Conservation (phyloP, 352 stramenopile genomes). For the Globisporangium parvum region DNA sequence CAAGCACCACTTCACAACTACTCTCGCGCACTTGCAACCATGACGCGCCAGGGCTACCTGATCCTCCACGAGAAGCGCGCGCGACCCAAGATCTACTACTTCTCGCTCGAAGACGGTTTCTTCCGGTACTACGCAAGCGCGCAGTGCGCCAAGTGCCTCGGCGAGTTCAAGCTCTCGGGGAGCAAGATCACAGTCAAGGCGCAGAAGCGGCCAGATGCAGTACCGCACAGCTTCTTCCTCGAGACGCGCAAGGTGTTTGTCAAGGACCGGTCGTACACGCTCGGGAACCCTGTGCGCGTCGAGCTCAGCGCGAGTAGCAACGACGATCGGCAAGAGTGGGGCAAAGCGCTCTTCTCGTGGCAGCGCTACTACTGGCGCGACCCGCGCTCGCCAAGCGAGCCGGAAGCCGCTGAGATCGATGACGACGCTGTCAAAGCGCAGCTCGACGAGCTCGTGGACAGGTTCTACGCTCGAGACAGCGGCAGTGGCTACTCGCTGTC, state of each 20-base stretch:
- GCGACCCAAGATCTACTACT: constrained; percentile 50
- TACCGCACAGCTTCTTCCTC: constrained; percentile 78
- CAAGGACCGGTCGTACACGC: constrained; percentile 79
- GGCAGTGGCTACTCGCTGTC: constrained; percentile 24
- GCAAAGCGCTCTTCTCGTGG: constrained; percentile 83
- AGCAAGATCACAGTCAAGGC: constrained; percentile 82
- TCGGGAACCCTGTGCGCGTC: constrained; percentile 48
- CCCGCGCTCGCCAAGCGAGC: constrained; percentile 17
- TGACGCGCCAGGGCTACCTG: constrained; percentile 76
- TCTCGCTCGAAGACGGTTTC: constrained; percentile 77
- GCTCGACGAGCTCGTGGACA: constrained; percentile 44
- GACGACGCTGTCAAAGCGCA: constrained; percentile 24
- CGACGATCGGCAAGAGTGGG: constrained; percentile 76
- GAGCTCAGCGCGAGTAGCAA: constrained; percentile 60
- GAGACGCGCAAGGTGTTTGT: constrained; percentile 82
- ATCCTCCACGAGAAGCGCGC: constrained; percentile 66
- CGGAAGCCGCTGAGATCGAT: not conserved
- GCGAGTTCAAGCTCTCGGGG: constrained; percentile 69
- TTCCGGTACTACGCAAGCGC: constrained; percentile 57
- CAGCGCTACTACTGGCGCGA: constrained; percentile 86
- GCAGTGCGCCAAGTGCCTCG: constrained; percentile 32
- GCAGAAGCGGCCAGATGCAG: constrained; percentile 56
- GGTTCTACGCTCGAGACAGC: constrained; percentile 28
- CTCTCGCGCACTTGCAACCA: constrained; percentile 13
- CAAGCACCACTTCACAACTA: no score